Base-by-base conservation (phyloP, 371 early-diverging fungal species). In the Zopfochytrium polystomum region DNA sequence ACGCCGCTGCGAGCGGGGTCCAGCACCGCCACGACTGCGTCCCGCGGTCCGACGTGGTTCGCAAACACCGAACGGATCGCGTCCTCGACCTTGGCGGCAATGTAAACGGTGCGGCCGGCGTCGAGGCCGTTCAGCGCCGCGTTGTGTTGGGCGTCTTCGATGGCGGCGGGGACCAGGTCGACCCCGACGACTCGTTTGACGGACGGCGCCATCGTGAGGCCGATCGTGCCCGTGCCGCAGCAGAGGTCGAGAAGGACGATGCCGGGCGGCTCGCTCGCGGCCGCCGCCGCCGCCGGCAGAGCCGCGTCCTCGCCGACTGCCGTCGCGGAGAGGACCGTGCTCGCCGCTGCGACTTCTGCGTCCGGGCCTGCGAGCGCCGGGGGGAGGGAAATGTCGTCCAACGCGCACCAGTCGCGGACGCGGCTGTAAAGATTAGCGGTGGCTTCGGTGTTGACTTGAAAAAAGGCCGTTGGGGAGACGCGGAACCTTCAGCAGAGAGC, bases 141-240 rank as follows among this genome's bases (percentile, higher is more conserved):
- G 65, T 91, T 93, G 18, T 53, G 64, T 60, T 80, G 72, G 6
- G 93, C 93, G 69, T 91, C 90, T 2, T 82, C 78, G 58, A 93
- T 75, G 9, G 93, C 91, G 27, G 81, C 79, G 18, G 72, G 65
- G 23, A 83, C 75, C 65, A 91, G 77, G 59, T 93, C 93, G 33
- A 91, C 78, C 4, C 91, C 93, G 60, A 90, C 64, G 11, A 93
- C 89, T 23, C 75, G 68, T 51, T 85, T 83, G 7, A 89, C 85
- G n/a, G 65, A 35, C 44, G 76, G 65, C 1, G 91, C 86, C 84
- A 90, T 81, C 13, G 85, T 82, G 44, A 91, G 83, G 23, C 93
- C 93, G 66, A 93, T 91, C 9, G 90, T 89, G 27, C 92, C 92
- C 4, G 91, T 90, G 25, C 93, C 93, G 71, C 91, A 91, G 74